Percentiles rank a stretch among this genome's conserved stretches.
These are phyloP conservation scores for Epicoccum sorghinum DNA, from an alignment of 2,329 filamentous ascomycete genomes.

Conservation along the genomic window DNA sequence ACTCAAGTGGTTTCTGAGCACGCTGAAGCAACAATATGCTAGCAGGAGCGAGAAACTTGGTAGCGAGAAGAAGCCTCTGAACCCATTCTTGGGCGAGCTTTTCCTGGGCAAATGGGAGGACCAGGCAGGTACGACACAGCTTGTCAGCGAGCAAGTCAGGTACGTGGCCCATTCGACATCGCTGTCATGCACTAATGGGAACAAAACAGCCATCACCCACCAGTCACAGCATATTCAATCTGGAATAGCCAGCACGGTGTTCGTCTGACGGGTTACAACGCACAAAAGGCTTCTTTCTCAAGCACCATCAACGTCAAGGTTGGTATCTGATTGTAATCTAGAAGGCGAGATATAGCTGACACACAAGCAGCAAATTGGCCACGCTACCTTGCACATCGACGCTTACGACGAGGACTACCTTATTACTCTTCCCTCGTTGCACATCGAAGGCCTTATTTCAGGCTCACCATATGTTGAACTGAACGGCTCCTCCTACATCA, in stretches of 20 bases:
- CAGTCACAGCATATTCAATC: conserved; percentile 92
- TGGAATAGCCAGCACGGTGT: conserved; percentile 85
- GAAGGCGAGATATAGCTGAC: neutral
- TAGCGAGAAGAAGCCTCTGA: conserved; percentile 97
- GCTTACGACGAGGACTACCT: conserved; percentile 74
- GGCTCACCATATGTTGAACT: conserved; percentile 90
- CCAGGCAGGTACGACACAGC: conserved; percentile 76
- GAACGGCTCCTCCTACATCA: conserved; percentile 82
- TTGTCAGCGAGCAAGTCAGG: conserved; percentile 94
- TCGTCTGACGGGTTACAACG: conserved; percentile 81
- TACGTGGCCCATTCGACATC: conserved; percentile 31
- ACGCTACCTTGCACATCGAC: conserved; percentile 80
- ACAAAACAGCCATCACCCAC: conserved; percentile 76
- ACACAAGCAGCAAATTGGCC: conserved; percentile 71
- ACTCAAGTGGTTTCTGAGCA: conserved; percentile 95
- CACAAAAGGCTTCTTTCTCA: conserved; percentile 93
- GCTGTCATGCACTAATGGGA: conserved; percentile 14
- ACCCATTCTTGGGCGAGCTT: conserved; percentile 93
- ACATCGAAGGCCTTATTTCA: conserved; percentile 91
- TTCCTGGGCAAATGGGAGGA: conserved; percentile 93
- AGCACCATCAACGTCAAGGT: conserved; percentile 89
- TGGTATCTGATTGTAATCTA: neutral
- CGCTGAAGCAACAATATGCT: conserved; percentile 84
- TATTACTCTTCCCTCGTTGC: conserved; percentile 87
- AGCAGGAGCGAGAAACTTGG: conserved; percentile 78